Percentiles rank a stretch among this genome's conserved stretches.
Conservation (phyloP, 768 basidiomycete genomes). For the Mycena amicta region DNA sequence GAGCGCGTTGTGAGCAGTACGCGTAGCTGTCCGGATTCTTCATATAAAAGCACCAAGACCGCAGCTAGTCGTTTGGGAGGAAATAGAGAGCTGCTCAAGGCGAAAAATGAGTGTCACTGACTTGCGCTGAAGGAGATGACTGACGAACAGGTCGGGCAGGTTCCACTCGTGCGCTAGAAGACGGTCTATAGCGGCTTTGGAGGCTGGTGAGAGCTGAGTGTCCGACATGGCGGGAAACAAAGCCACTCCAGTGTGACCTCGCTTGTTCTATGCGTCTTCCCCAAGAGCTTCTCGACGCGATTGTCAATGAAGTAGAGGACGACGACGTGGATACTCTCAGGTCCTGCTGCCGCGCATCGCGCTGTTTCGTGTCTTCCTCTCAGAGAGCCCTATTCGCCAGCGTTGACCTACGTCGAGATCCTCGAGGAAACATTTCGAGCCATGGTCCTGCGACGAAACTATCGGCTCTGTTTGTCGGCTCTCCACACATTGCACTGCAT, state of each 20-base stretch:
- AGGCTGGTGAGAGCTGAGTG: background rate
- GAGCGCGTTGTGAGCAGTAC: constrained; percentile 88
- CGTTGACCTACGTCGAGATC: no score
- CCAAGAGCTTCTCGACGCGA: background rate
- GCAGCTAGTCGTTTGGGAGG: constrained; percentile 59
- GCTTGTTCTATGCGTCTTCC: no score
- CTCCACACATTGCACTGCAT: background rate
- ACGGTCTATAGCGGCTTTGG: constrained; percentile 36
- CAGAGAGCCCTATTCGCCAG: background rate
- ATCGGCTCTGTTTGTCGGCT: background rate
- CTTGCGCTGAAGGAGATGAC: constrained; percentile 21
- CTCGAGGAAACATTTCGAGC: no score
- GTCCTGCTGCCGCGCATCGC: background rate
- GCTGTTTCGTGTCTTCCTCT: background rate
- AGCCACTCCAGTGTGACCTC: no score
- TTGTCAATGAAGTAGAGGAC: background rate
- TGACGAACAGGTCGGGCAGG: constrained; percentile 57
- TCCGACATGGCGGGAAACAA: no score
- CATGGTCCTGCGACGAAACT: no score
- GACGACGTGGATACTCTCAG: background rate
- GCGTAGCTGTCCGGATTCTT: constrained; percentile 64
- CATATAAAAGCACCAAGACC: constrained; percentile 79
- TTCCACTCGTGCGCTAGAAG: constrained; percentile 37
- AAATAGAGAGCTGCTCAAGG: constrained; percentile 30
- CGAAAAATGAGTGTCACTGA: constrained; percentile 20